A percentile compares a stretch with the other conserved stretches of the same genome.
Conservation (phyloP, 164 flowering plant species). For the Euptelea pleiosperma region DNA sequence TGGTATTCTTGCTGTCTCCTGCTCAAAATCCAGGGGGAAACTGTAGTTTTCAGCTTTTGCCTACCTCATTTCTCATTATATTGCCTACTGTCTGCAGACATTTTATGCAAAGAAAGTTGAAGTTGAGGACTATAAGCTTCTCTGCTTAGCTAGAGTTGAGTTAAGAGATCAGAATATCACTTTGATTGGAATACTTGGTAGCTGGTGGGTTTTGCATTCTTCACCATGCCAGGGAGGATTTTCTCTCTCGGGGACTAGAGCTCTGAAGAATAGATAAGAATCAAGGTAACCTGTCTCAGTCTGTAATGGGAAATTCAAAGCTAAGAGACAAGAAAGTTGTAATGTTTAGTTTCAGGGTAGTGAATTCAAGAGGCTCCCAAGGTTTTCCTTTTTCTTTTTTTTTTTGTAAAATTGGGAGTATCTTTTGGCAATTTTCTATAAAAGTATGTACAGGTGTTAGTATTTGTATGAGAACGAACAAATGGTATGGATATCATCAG, state of each 20-base stretch:
- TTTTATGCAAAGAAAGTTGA: conserved; percentile 40
- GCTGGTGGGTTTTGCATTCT: conserved; percentile 46
- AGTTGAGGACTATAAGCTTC: conserved; percentile 41
- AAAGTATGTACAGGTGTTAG: too few species aligned
- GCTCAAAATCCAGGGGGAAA: conserved; percentile 9
- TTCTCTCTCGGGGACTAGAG: neutral
- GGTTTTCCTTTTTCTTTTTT: too few species aligned
- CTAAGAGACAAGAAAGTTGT: neutral
- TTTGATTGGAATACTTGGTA: conserved; percentile 46
- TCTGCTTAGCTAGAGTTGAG: conserved; percentile 44
- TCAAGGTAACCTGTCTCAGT: neutral
- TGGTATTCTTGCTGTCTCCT: neutral
- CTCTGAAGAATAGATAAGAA: conserved; percentile 5
- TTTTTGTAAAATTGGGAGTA: neutral
- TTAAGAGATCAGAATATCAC: conserved; percentile 24
- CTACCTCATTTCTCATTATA: neutral
- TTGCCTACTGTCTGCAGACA: conserved; percentile 28
- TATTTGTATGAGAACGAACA: too few species aligned
- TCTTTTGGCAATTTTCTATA: neutral
- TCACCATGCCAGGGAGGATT: conserved; percentile 21
- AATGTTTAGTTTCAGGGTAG: neutral
- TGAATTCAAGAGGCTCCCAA: too few species aligned
- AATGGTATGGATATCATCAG: too few species aligned
- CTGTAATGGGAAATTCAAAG: neutral
- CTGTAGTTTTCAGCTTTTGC: neutral